Evolutionary conservation across 1,284 basidiomycete genomes (phyloP).

Genomic region (Sporisorium exsertum): DNA sequence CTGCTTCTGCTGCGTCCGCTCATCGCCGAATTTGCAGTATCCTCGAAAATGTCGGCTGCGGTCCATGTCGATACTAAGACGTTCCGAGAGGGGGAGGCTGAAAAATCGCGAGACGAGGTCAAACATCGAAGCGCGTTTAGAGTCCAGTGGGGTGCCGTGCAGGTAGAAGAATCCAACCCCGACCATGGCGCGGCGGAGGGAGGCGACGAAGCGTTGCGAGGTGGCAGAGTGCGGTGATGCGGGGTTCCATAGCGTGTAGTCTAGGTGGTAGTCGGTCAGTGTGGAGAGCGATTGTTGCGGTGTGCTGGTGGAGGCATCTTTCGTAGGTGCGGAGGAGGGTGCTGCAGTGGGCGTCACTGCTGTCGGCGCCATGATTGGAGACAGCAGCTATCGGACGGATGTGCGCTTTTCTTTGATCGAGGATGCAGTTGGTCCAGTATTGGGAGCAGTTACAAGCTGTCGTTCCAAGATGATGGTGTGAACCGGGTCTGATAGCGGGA

Average conservation of each 20-base stretch:
- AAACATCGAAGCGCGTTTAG: slow-evolving; percentile 36
- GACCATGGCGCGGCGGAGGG: slow-evolving; percentile 44
- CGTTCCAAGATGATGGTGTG: not conserved
- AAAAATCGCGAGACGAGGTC: slow-evolving; percentile 49
- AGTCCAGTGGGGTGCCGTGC: slow-evolving; percentile 39
- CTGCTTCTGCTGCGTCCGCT: slow-evolving; percentile 38
- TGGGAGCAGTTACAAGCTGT: not conserved
- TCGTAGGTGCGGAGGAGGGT: not conserved
- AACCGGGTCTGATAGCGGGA: not conserved
- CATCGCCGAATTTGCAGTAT: slow-evolving; percentile 59
- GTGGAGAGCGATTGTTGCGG: slow-evolving; percentile 36
- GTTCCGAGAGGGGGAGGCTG: slow-evolving; percentile 27
- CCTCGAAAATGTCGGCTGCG: slow-evolving; percentile 55
- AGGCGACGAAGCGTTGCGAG: slow-evolving; percentile 37
- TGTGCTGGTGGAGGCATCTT: not conserved
- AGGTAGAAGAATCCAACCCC: slow-evolving; percentile 64
- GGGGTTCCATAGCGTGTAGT: slow-evolving; percentile 40
- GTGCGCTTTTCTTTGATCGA: not conserved
- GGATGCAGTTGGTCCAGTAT: too few relatives aligned
- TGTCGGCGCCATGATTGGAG: slow-evolving; percentile 25
- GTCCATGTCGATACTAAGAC: slow-evolving; percentile 49
- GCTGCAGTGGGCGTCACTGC: not conserved
- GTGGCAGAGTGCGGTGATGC: slow-evolving; percentile 10
- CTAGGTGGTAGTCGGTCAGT: slow-evolving; percentile 37
- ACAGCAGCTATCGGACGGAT: not conserved